Evolutionary conservation across 1,139 yeast genomes (phyloP), one percentile per base, ranked within the genome.

Genomic region (Lodderomyces beijingensis): DNA sequence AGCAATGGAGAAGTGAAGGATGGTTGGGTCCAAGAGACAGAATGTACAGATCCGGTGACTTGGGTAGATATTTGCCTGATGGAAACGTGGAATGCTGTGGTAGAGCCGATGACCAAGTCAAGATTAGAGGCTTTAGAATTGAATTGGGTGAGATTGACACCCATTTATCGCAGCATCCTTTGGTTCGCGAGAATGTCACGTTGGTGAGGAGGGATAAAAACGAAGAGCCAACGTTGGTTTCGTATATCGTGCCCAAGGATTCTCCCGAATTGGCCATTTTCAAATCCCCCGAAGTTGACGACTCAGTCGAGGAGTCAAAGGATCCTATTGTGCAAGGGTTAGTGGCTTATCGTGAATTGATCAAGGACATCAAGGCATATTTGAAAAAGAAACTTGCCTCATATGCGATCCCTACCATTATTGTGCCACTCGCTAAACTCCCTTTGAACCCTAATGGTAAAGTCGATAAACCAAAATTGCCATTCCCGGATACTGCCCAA

Each of bases 21-120:
- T 91, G 96, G 95, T 59, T 74, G 26, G 97, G 97, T 0, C 95
- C 96, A 47, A 77, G 98, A 53, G 99, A 91, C 57, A 75, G 99
- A 53, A 65, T 93, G 41, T 91, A 91, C 65, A 76, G 98, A 62
- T 89, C 97, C 25, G 99, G 98, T 47, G 99, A 93, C 60, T 70
- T 91, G 47, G 99, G 99, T 33, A 79, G 98, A 47, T 93, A 91
- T 56, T 66, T 89, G 38, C 96, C 98, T 4, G 96, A 88, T 51
- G 98, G 98, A 39, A 86, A 91, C 60, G 91, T 93, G 44, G 99
- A 91, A 65, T 91, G 97, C 59, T 83, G 95, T 57, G 99, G 99
- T 38, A 79, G 99, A 58, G 98, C 98, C 19, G 99, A 93, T 62
- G 97, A 91, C 56, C 99, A 93, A 61, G 96, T 93, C 41, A 93